Evolutionary conservation across 768 basidiomycete genomes (phyloP).

Genomic region (Boletus vinaceobasis): DNA sequence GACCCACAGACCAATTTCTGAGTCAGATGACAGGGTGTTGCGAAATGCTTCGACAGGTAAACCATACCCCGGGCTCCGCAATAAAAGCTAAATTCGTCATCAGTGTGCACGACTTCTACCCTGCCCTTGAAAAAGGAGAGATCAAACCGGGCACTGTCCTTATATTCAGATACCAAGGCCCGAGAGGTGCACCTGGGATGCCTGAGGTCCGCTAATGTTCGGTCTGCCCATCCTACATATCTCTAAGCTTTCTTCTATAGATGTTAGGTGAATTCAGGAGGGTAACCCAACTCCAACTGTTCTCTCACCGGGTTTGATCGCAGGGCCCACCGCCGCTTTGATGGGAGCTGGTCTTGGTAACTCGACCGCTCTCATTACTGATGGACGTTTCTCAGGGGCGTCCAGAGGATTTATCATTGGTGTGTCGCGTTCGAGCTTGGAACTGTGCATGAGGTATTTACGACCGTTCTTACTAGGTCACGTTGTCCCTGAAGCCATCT

Average conservation of each 20-base stretch:
- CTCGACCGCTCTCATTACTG: conserved; percentile 80
- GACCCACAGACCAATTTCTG: background rate
- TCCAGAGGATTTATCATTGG: conserved; percentile 64
- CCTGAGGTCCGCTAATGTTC: conserved; percentile 58
- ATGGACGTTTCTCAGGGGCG: conserved; percentile 87
- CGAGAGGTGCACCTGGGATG: conserved; percentile 91
- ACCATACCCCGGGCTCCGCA: background rate
- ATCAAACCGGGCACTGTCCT: conserved; percentile 73
- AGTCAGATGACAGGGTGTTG: conserved; percentile 49
- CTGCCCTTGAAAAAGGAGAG: conserved; percentile 68
- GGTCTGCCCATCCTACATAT: background rate
- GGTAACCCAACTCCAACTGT: background rate
- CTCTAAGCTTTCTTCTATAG: conserved; percentile 21
- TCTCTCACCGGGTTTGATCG: conserved; percentile 8
- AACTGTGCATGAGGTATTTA: conserved; percentile 36
- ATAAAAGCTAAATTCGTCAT: conserved; percentile 4
- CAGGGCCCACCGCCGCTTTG: conserved; percentile 77
- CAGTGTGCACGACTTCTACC: conserved; percentile 69
- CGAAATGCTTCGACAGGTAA: conserved; percentile 76
- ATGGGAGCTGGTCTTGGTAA: conserved; percentile 80
- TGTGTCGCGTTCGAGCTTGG: conserved; percentile 14
- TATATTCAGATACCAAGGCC: conserved; percentile 86
- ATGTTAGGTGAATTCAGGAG: conserved; percentile 40
- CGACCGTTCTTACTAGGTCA: conserved; percentile 44
- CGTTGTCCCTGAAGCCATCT: conserved; percentile 60